Evolutionary conservation across 1,139 yeast genomes (phyloP).

Genomic region (Sugiyamaella xylanicola): DNA sequence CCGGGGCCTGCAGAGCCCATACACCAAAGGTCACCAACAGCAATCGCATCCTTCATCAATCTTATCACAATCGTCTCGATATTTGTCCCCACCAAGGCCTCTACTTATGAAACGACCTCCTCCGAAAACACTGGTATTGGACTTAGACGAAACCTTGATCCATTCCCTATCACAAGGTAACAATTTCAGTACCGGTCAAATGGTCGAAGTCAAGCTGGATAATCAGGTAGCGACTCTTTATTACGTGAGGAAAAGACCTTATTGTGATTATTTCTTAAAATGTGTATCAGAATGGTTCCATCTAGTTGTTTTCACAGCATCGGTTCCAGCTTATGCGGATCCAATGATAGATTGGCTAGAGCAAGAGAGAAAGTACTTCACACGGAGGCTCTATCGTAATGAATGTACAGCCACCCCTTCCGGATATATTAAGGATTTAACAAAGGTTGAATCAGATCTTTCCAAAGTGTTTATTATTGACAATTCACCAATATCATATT

Average conservation of each 20-base stretch:
- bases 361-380: conserved; percentile 53
- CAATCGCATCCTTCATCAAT: conserved; percentile 16
- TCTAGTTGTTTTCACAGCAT: conserved; percentile 87
- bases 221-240: conserved; percentile 69
- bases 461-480: conserved; percentile 80
- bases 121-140: conserved; percentile 73
- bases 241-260: conserved; percentile 90
- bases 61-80: conserved; percentile 16
- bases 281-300: conserved; percentile 87
- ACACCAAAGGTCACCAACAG: conserved; percentile 14
- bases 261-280: conserved; percentile 77
- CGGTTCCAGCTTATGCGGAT: conserved; percentile 93
- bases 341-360: conserved; percentile 93
- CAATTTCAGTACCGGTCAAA: conserved; percentile 59
- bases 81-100: conserved; percentile 29
- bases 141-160: conserved; percentile 89
- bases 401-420: conserved; percentile 68
- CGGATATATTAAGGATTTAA: conserved; percentile 86
- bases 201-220: conserved; percentile 81
- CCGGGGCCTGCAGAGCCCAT: conserved; percentile 27
- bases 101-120: conserved; percentile 47
- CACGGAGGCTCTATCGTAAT: conserved; percentile 70
- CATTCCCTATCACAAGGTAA: conserved; percentile 81
- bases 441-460: conserved; percentile 57
- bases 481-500: conserved; percentile 89